These are phyloP conservation scores for Rhexocercosporidium sp. DNA, from an alignment of 2,329 filamentous ascomycete species.

Conservation along the genomic window DNA sequence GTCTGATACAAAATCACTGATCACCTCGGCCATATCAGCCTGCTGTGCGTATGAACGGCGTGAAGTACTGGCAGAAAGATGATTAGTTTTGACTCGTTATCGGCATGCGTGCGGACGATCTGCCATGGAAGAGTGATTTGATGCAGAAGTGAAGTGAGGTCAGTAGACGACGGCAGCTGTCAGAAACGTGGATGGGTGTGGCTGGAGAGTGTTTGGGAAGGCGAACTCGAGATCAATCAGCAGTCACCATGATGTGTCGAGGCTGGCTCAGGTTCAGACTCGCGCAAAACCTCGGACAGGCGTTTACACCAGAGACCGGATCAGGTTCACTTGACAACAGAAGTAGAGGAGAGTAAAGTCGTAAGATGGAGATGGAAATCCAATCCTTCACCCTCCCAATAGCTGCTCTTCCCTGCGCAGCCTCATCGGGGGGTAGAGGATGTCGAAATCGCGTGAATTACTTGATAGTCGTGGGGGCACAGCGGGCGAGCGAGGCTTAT, in stretches of 20 bases:
- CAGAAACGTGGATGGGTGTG: background rate
- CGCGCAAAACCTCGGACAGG: slow-evolving; percentile 14
- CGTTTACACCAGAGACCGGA: slow-evolving; percentile 16
- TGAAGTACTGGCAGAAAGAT: slow-evolving; percentile 30
- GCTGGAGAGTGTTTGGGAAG: slow-evolving; percentile 1
- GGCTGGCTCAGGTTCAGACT: slow-evolving; percentile 7
- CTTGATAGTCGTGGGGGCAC: slow-evolving; percentile 29
- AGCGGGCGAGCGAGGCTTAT: slow-evolving; percentile 28
- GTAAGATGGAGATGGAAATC: background rate
- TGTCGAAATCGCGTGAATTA: slow-evolving; percentile 26
- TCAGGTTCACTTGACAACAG: slow-evolving; percentile 18
- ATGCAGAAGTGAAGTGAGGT: background rate
- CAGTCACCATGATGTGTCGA: slow-evolving; percentile 17
- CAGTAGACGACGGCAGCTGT: background rate
- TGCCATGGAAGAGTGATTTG: slow-evolving; percentile 6
- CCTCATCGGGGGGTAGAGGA: slow-evolving; percentile 15
- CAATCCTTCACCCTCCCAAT: background rate
- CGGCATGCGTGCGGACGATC: background rate
- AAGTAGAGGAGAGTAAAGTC: background rate
- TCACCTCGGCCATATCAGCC: slow-evolving; percentile 64
- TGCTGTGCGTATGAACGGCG: slow-evolving; percentile 30
- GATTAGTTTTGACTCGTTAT: slow-evolving; percentile 30
- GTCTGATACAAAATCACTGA: slow-evolving; percentile 76
- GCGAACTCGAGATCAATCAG: slow-evolving; percentile 20
- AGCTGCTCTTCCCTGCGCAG: slow-evolving; percentile 3